Percentiles rank a stretch among this genome's conserved stretches.
These are phyloP conservation scores for Debaryomyces sp. DNA, from an alignment of 1,139 yeast genomes.

Conservation along the genomic window DNA sequence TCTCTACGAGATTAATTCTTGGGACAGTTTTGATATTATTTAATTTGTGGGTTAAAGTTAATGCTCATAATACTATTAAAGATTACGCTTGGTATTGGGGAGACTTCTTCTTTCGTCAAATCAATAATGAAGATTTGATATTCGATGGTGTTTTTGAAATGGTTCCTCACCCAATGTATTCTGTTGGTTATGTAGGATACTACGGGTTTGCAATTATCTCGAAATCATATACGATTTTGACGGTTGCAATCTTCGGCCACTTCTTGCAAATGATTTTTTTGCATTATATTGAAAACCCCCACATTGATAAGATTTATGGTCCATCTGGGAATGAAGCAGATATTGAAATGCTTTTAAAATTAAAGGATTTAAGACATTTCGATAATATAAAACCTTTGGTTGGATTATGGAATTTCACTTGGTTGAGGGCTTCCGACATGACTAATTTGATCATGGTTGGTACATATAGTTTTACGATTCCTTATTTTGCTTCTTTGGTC, in stretches of 20 bases:
- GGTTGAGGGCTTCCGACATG: slow-evolving; percentile 67
- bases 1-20: slow-evolving; percentile 37
- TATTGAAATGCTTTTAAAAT: slow-evolving; percentile 36
- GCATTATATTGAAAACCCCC: slow-evolving; percentile 83
- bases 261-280: slow-evolving; percentile 77
- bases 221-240: slow-evolving; percentile 71
- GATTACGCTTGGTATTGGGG: slow-evolving; percentile 98
- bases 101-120: slow-evolving; percentile 84
- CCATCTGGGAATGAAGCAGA: slow-evolving; percentile 45
- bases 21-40: slow-evolving; percentile 62
- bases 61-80: slow-evolving; percentile 87
- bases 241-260: slow-evolving; percentile 77
- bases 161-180: slow-evolving; percentile 95
- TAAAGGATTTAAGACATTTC: slow-evolving; percentile 48
- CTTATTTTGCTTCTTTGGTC: slow-evolving; percentile 40
- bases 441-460: slow-evolving; percentile 52
- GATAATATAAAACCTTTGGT: slow-evolving; percentile 64
- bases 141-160: slow-evolving; percentile 91
- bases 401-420: slow-evolving; percentile 64
- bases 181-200: slow-evolving; percentile 87
- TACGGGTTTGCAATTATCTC: slow-evolving; percentile 83
- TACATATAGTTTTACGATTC: slow-evolving; percentile 48
- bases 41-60: slow-evolving; percentile 84
- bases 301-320: slow-evolving; percentile 79
- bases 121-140: slow-evolving; percentile 70